Evolutionary conservation across 768 basidiomycete genomes (phyloP), one percentile per base, ranked within the genome.

Genomic region (Hericium erinaceus): DNA sequence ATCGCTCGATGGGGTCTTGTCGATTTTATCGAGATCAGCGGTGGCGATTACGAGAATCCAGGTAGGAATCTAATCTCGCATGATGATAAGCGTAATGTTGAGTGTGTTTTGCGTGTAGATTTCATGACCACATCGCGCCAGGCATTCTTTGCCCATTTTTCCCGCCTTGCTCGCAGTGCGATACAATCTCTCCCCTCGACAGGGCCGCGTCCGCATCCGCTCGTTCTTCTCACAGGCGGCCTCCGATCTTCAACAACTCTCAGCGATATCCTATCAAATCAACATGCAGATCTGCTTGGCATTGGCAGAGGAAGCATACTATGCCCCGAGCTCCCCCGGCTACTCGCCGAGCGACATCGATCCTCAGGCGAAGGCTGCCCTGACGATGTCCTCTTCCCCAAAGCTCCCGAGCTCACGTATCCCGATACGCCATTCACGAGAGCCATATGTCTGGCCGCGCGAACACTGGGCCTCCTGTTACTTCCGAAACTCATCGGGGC

Each of bases 11-110:
- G 89, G 83, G 77, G 77, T 1, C 70, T 72, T 16, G 65, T 95
- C 4, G 92, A 95, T 68, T 87, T 92, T 65, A 82, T 95, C 53
- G 92, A 95, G 69, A 80, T 95, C 58, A 90, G 86, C 56, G 92
- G 92, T 1, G 92, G 92, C 0, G 84, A 86, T 66, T 95, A 95
- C 62, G 89, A 92, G 65, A 80, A 77, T 16, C 86, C 88, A 63
- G 81, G 91, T 86, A 63, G 16, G 75, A 26, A 46, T 8, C n/a
- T 6, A 46, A 6, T 3, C 6, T 22, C 64, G 2, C 20, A 20
- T 16, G 4, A 8, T 55, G 13, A 41, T 18, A 22, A 41, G 24
- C 13, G 37, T 5, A 20, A 11, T 1, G 41, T n/a, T 41, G 28
- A 33, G 20, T 40, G 24, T 58, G 58, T 40, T 5, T 13, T 39